Conservation (phyloP, 495 filamentous ascomycete species). For the Lepraria neglecta region DNA sequence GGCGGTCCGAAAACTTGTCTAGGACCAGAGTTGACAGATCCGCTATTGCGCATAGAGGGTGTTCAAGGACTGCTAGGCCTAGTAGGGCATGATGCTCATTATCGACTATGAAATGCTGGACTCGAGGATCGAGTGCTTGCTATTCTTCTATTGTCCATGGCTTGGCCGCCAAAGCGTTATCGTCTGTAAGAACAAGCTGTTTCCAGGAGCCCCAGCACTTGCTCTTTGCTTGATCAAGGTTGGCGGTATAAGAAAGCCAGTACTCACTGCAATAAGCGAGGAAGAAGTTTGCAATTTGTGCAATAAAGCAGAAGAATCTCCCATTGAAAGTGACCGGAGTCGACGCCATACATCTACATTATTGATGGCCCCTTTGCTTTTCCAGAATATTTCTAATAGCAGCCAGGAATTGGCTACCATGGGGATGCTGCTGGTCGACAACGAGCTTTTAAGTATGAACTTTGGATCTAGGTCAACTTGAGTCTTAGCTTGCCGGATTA, state of each 20-base stretch:
- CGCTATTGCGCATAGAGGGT: neutral
- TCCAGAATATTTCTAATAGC: neutral
- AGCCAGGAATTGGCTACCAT: constrained; percentile 3
- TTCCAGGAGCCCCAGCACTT: neutral
- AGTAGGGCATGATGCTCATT: neutral
- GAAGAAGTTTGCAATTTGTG: constrained; percentile 1
- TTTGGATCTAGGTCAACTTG: neutral
- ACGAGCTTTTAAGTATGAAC: constrained; percentile 4
- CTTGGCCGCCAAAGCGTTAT: neutral
- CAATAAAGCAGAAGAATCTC: neutral
- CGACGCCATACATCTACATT: neutral
- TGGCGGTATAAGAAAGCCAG: constrained; percentile 8
- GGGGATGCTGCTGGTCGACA: constrained; percentile 3
- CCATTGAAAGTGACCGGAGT: neutral
- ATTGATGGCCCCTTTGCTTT: neutral
- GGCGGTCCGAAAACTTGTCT: neutral
- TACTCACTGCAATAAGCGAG: constrained; percentile 13
- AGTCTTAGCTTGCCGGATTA: neutral
- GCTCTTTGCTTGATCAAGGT: neutral
- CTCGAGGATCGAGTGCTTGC: neutral
- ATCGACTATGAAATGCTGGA: neutral
- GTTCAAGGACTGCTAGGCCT: neutral
- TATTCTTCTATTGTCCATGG: neutral
- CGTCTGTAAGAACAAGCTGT: neutral
- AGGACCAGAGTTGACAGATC: neutral